Percentiles rank a stretch among this genome's conserved stretches.
Conservation (phyloP, 176 grass and related monocot genomes). For the Hyparrhenia diplandra region DNA sequence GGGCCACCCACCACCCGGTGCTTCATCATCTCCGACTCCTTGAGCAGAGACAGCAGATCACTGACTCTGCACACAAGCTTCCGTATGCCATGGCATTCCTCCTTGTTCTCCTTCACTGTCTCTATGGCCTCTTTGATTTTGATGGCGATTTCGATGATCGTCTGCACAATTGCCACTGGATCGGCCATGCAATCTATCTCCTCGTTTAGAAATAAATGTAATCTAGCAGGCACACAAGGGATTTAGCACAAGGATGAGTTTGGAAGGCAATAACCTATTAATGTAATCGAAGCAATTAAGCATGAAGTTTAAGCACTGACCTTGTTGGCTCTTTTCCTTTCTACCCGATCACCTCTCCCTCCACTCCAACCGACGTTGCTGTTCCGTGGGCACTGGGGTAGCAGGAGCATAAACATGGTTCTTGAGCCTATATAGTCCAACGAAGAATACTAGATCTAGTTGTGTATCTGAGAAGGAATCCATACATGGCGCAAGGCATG, state of each 20-base stretch:
- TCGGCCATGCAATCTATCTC: neutral
- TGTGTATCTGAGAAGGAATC: no score
- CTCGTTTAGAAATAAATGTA: neutral
- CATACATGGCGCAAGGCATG: neutral
- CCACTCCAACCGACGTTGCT: neutral
- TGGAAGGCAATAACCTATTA: neutral
- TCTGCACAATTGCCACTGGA: neutral
- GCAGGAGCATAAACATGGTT: no score
- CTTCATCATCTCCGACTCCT: neutral
- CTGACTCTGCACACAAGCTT: neutral
- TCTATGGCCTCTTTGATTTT: neutral
- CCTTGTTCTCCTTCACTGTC: neutral
- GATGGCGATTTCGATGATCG: neutral
- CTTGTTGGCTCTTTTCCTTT: neutral
- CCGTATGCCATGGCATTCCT: neutral
- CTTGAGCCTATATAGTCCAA: neutral
- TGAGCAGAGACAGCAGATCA: neutral
- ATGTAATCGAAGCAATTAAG: neutral
- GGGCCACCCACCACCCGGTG: neutral
- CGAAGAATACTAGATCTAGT: neutral
- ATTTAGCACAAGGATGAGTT: no score
- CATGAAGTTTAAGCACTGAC: neutral
- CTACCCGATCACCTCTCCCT: neutral
- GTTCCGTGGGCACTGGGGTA: neutral
- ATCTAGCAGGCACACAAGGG: neutral